Evolutionary conservation across 371 early-diverging fungal genomes (phyloP).

Genomic region (Mortierella sp.): DNA sequence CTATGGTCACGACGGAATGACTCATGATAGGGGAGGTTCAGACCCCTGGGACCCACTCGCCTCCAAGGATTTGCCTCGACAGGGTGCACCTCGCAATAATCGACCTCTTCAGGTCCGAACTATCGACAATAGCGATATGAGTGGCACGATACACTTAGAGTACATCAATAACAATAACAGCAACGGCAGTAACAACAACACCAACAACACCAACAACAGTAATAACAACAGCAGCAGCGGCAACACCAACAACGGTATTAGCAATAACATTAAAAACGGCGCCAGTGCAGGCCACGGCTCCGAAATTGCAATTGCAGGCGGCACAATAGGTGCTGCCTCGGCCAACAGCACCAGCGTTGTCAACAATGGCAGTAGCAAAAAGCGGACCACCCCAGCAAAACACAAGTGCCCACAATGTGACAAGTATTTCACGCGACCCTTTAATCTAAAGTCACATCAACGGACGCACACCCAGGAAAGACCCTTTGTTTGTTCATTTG

Average conservation of each 20-base stretch:
- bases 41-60: conserved; percentile 7
- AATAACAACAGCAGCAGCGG: background rate
- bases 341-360: conserved; percentile 3
- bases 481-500: conserved; percentile 70
- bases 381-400: conserved; percentile 55
- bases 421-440: conserved; percentile 78
- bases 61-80: conserved; percentile 3
- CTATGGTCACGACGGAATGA: background rate
- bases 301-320: background rate
- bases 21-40: conserved; percentile 4
- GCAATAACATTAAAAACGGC: conserved; percentile 1
- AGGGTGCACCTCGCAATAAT: conserved; percentile 18
- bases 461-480: conserved; percentile 78
- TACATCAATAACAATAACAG: background rate
- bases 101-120: conserved; percentile 13
- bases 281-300: conserved; percentile 5
- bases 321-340: background rate
- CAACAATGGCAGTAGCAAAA: conserved; percentile 52
- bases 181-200: too few relatives aligned
- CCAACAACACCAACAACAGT: too few relatives aligned
- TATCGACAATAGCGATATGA: background rate
- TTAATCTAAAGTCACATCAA: conserved; percentile 82
- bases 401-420: conserved; percentile 68
- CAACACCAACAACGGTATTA: background rate
- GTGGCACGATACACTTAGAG: background rate